Base-by-base conservation (phyloP, 257 asterid species). In the Thymus quinquecostatus region DNA sequence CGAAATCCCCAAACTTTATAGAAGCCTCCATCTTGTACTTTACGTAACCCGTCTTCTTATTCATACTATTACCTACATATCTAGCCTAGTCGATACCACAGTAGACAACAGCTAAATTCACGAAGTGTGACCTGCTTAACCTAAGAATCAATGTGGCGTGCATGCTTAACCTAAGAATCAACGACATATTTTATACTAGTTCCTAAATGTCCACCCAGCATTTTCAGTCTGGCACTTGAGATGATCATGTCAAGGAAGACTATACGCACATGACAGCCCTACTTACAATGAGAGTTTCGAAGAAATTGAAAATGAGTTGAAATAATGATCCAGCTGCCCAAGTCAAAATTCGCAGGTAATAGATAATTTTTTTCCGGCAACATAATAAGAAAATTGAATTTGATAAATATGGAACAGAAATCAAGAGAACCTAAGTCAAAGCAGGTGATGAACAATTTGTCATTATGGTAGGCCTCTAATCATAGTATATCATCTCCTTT, bases 201-300 rank as follows among this genome's bases (percentile, higher is more conserved):
- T 27, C 44, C 63, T 47, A 62, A 60, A 30, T 13, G 43, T 38
- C 60, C 70, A 58, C 57, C 65, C 71, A 58, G 53, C 58, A 64
- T 7, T 57, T 53, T 12, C 34, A 59, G 71, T 53, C 64, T 21
- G 40, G 58, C 72, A 66, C 54, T 50, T 36, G 64, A 70, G 77
- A 75, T 12, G 41, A 69, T 54, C 71, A 69, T 5, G 8, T 11
- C 65, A 5, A 30, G 14, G 43, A 49, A 45, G 36, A 73, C 6
- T 12, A 2, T 3, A 40, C 8, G 40, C 34, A 27, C 57, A 38
- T 43, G 30, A 48, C 41, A 48, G 38, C 43, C 30, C 28, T 64
- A 57, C 38, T 12, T 34, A 43, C 28, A 64, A 30, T 48, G 4
- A 9, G 9, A 4, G 14, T 41, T 9, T 45, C 28, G 47, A 60